A percentile compares a stretch with the other conserved stretches of the same genome.
Evolutionary conservation across 441 rosid genomes (phyloP).

Genomic region (Manihot esculenta): DNA sequence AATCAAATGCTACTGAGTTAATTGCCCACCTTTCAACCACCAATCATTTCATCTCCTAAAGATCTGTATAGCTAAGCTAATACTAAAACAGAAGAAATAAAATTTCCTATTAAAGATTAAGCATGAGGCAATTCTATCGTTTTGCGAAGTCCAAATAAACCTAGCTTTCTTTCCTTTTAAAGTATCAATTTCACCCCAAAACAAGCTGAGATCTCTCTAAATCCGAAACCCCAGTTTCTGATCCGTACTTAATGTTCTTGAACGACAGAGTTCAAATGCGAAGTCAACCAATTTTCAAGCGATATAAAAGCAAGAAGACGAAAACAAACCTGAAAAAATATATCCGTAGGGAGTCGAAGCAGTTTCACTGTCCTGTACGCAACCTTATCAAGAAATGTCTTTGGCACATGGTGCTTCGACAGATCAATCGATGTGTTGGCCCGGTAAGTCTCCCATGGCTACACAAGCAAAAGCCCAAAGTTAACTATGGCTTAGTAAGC

Average conservation of each 20-base stretch:
- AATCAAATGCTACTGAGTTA: neutral
- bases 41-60: too few species aligned
- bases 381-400: slow-evolving; percentile 49
- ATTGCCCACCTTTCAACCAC: neutral
- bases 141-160: too few species aligned
- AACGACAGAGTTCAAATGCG: too few species aligned
- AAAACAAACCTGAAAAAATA: slow-evolving; percentile 60
- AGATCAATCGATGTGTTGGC: slow-evolving; percentile 63
- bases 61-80: neutral
- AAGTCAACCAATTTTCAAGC: too few species aligned
- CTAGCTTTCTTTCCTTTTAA: too few species aligned
- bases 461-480: slow-evolving; percentile 9
- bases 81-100: neutral
- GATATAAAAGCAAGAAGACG: neutral
- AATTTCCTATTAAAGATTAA: neutral
- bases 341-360: slow-evolving; percentile 63
- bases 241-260: too few species aligned
- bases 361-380: slow-evolving; percentile 64
- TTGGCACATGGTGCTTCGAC: slow-evolving; percentile 63
- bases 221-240: too few species aligned
- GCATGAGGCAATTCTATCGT: neutral
- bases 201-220: too few species aligned
- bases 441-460: slow-evolving; percentile 77
- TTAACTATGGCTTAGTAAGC: neutral
- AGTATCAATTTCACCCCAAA: too few species aligned